These are phyloP conservation scores for Alternaria alternata DNA, from an alignment of 2,329 filamentous ascomycete species.

Conservation along the genomic window DNA sequence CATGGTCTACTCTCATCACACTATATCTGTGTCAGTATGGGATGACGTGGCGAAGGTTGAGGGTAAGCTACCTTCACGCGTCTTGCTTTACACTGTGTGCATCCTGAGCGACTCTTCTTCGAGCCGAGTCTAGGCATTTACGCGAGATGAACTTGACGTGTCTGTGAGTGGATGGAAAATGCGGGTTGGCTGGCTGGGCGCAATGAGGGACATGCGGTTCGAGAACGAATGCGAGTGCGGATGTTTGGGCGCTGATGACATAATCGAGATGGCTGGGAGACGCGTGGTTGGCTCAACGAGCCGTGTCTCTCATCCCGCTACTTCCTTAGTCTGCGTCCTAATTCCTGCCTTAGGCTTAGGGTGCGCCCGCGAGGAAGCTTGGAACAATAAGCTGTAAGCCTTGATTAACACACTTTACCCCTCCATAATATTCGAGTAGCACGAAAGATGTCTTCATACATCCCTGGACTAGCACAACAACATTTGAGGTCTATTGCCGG, in stretches of 20 bases:
- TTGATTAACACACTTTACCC: background rate
- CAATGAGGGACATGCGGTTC: background rate
- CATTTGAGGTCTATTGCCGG: background rate
- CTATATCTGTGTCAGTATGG: conserved; percentile 21
- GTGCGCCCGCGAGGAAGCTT: background rate
- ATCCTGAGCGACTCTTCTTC: conserved; percentile 30
- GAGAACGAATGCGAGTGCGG: conserved; percentile 10
- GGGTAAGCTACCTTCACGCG: conserved; percentile 35
- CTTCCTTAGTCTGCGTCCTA: background rate
- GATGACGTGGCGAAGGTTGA: background rate
- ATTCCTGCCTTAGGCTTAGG: background rate
- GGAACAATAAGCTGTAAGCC: background rate
- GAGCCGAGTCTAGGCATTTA: conserved; percentile 15
- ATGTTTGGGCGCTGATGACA: background rate
- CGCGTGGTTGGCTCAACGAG: background rate
- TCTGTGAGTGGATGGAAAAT: conserved; percentile 1
- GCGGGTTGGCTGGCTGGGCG: background rate
- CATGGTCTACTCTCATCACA: conserved; percentile 44
- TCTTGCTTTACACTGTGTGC: conserved; percentile 36
- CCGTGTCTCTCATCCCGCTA: background rate
- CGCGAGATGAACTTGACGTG: background rate
- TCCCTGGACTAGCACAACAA: background rate
- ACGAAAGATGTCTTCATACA: background rate
- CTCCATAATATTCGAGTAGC: background rate
- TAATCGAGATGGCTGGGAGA: background rate